Percentiles rank a stretch among this genome's conserved stretches.
Conservation (phyloP, 164 flowering plant species). For the Umbellularia californica region DNA sequence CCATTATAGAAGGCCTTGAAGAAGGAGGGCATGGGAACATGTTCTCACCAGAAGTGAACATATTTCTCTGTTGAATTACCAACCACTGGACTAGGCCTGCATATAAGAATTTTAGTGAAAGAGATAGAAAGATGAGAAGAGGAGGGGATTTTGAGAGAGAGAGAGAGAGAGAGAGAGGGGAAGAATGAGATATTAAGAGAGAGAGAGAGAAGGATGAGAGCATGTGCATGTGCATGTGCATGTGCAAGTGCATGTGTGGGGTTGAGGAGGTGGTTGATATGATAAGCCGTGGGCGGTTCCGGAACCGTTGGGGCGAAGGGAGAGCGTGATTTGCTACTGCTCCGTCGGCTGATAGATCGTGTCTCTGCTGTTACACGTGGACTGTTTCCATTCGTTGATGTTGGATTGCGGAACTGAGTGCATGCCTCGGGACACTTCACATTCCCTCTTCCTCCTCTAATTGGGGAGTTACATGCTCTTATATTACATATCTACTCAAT, state of each 20-base stretch:
- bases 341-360: conserved; percentile 2
- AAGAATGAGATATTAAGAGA: background rate
- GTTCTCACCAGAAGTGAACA: conserved; percentile 7
- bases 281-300: conserved; percentile 7
- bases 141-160: background rate
- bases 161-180: background rate
- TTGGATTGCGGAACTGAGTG: background rate
- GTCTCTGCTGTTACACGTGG: background rate
- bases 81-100: too few relatives aligned
- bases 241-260: background rate
- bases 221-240: background rate
- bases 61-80: background rate
- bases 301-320: conserved; percentile 2
- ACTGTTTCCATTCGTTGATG: background rate
- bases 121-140: too few relatives aligned
- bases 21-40: conserved; percentile 13
- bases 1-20: conserved; percentile 17
- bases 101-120: too few relatives aligned
- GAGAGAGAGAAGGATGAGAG: background rate
- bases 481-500: too few relatives aligned
- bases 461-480: too few relatives aligned
- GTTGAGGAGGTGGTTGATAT: background rate
- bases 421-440: too few relatives aligned
- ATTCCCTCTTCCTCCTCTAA: too few relatives aligned
- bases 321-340: background rate